Evolutionary conservation across 2,329 filamentous ascomycete species (phyloP).

Genomic region (Alternaria alternata): DNA sequence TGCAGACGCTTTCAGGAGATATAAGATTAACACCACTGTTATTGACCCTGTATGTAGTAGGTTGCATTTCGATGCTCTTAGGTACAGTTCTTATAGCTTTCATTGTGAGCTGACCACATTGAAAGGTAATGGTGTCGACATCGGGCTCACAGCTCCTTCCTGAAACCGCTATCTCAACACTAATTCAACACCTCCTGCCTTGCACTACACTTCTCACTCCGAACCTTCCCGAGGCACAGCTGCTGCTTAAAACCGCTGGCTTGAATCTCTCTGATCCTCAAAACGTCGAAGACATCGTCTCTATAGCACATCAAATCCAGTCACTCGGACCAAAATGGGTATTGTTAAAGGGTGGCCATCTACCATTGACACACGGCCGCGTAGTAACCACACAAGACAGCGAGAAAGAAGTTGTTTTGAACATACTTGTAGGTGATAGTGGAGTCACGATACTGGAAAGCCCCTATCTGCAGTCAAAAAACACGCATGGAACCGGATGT

Average conservation of each 20-base stretch:
- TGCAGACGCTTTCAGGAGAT: conserved; percentile 67
- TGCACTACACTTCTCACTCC: conserved; percentile 75
- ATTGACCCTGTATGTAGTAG: conserved; percentile 74
- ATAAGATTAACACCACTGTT: conserved; percentile 67
- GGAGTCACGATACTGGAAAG: conserved; percentile 71
- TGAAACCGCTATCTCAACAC: conserved; percentile 66
- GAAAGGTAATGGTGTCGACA: conserved; percentile 85
- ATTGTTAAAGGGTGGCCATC: conserved; percentile 88
- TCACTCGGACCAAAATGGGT: conserved; percentile 79
- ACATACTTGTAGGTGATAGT: conserved; percentile 74
- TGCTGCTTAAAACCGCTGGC: conserved; percentile 67
- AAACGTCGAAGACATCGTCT: conserved; percentile 71
- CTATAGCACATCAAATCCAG: conserved; percentile 71
- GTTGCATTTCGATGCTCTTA: neutral
- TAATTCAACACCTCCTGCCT: conserved; percentile 69
- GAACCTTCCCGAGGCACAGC: conserved; percentile 77
- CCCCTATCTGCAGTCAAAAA: conserved; percentile 74
- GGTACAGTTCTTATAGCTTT: neutral
- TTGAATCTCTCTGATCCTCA: conserved; percentile 58
- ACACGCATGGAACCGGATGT: conserved; percentile 95
- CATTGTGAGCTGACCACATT: neutral
- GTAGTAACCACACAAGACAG: conserved; percentile 65
- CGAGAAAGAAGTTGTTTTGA: conserved; percentile 73
- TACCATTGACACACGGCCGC: conserved; percentile 74
- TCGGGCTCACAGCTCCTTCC: conserved; percentile 76